Evolutionary conservation across 257 asterid species (phyloP), one percentile per base, ranked within the genome.

Genomic region (Euphrasia confusa): DNA sequence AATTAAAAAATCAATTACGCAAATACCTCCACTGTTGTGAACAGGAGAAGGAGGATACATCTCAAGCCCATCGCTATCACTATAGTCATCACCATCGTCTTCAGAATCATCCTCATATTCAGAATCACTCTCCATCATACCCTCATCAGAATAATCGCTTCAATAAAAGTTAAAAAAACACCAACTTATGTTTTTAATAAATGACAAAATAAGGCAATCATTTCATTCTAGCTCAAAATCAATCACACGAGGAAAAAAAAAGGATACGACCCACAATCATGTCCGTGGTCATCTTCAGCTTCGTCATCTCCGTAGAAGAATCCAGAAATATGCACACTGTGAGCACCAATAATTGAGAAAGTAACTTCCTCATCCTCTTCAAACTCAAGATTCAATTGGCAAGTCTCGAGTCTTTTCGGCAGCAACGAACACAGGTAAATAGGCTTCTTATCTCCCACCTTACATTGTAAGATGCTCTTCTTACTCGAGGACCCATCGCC

Each of bases 311-410:
- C 83, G 35, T 70, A 81, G 73, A 83, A 92, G 83, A 86, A 93
- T 48, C 99, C 99, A 59, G 96, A 81, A n/a, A 93, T 85, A 79
- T 93, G 94, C 64, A 93, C 83, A n/a, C 76, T 77, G 65, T 83
- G 81, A 60, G 83, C 70, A 33, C 99, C 99, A 68, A 70, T n/a
- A 56, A 85, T 83, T 0, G 90, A 76, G 74, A 93, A 93, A 12
- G 81, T 77, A 52, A 87, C 97, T 9, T 87, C 85, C 21, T 84
- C 88, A 0, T 87, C 96, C 70, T 89, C 99, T 73, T 85, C 96
- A 37, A 93, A 93, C 75, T 89, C 97, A 11, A 75, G 89, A 82
- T 87, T 83, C 81, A 89, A 63, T 1, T 86, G 68, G 68, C 91
- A 87, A 4, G 78, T 87, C 84, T 93, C 99, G 28, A 87, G 64